Base-by-base conservation (phyloP, 1,139 yeast species). In the Geotrichum histeridarum region DNA sequence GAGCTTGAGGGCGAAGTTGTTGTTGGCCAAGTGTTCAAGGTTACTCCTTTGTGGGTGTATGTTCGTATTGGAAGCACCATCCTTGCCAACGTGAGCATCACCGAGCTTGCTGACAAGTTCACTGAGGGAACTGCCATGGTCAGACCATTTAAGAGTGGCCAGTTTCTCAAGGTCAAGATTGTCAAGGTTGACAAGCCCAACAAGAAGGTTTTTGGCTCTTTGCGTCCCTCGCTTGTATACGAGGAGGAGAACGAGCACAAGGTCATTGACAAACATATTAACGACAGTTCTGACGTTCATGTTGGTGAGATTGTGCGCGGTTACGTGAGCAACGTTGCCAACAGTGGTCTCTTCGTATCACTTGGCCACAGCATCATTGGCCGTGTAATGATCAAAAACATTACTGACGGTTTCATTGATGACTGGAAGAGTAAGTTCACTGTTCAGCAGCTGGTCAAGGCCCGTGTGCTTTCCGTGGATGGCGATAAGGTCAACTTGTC, bases 401-500 rank as follows among this genome's bases (percentile, higher is more conserved):
- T 91, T 51, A 87, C 95, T 9, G 98, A 93, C 64, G 77, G 85
- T 1, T 87, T 75, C 65, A 73, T 89, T 65, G 84, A 84, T 63
- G 95, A 93, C 60, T 93, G 98, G 98, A 87, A 87, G 73, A 82
- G 82, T 61, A 79, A 77, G 60, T 88, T 79, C 75, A 77, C 77
- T 59, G 78, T 81, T 35, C 81, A 85, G 67, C 95, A 90, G 70
- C 73, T 79, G 18, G 91, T 91, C n/a, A 67, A 74, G 48, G 96
- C 93, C 62, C 87, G 86, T 68, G 71, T 84, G 18, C 74, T 81
- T 51, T 78, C 88, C 58, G 80, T 81, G 42, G 79, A 78, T 48
- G 83, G 81, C 60, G 58, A 60, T 14, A 80, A 84, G 64, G 78
- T 91, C 50, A 79, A 84, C 61, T 71, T 91, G 75, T 84, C 96